phyloP scores from a whole-genome alignment of 306 rosid genomes.

The Senna siamea region DNA sequence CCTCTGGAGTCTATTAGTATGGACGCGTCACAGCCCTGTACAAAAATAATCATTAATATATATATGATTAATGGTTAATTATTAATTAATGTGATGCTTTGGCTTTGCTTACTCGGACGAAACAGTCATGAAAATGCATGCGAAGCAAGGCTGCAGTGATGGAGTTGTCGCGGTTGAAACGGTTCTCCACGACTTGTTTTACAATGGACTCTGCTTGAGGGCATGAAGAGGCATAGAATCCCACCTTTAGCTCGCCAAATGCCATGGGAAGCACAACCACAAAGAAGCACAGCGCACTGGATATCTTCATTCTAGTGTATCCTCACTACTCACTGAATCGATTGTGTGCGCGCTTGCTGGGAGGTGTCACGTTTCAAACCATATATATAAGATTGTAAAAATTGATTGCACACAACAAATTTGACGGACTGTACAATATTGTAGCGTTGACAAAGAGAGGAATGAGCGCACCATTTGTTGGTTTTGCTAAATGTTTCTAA shows the following conservation, averaged over 20 bases:
- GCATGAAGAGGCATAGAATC: constrained; percentile 46
- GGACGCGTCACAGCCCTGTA: constrained; percentile 68
- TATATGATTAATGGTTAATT: too few relatives aligned
- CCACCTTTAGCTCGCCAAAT: constrained; percentile 33
- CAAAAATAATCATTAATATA: too few relatives aligned
- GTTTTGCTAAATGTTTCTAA: too few relatives aligned
- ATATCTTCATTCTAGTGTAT: constrained; percentile 11
- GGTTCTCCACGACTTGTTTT: constrained; percentile 40
- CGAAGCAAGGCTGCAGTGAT: constrained; percentile 57
- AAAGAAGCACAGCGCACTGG: background rate
- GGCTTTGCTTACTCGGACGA: constrained; percentile 48
- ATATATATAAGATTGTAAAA: too few relatives aligned
- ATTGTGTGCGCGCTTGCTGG: too few relatives aligned
- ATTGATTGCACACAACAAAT: too few relatives aligned
- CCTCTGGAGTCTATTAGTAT: constrained; percentile 55
- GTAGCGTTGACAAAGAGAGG: too few relatives aligned
- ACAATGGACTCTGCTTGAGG: constrained; percentile 53
- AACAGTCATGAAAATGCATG: constrained; percentile 72
- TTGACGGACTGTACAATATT: too few relatives aligned
- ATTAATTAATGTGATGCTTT: too few relatives aligned
- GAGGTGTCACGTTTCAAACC: too few relatives aligned
- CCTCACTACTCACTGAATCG: too few relatives aligned
- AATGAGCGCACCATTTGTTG: too few relatives aligned
- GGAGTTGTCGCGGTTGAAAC: constrained; percentile 43
- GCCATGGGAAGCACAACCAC: constrained; percentile 28